These are phyloP conservation scores for Colletotrichum eremochloae DNA, from an alignment of 2,329 filamentous ascomycete genomes.

Conservation along the genomic window DNA sequence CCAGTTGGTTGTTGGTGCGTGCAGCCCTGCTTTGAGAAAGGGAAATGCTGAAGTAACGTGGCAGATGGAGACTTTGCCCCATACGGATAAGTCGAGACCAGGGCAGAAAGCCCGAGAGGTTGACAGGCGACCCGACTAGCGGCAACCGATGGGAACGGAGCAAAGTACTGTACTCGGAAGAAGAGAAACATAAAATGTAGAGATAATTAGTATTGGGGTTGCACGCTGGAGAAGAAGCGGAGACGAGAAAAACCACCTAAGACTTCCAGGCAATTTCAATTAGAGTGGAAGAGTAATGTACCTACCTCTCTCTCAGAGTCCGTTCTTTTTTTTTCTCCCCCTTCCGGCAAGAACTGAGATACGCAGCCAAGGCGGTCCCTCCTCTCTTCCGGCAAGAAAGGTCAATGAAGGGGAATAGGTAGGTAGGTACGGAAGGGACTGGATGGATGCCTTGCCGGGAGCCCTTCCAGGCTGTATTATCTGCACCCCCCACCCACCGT, in stretches of 20 bases:
- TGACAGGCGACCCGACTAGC: slow-evolving; percentile 22
- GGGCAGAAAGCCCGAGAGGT: slow-evolving; percentile 34
- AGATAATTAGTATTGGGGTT: neutral
- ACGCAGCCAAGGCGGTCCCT: no score
- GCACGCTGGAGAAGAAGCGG: neutral
- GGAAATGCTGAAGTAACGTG: slow-evolving; percentile 40
- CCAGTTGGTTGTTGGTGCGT: slow-evolving; percentile 25
- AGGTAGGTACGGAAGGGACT: neutral
- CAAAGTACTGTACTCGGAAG: neutral
- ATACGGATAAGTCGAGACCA: slow-evolving; percentile 31
- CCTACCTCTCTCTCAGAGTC: neutral
- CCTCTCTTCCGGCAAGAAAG: neutral
- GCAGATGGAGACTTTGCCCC: slow-evolving; percentile 40
- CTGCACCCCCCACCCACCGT: neutral
- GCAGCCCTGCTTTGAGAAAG: slow-evolving; percentile 38
- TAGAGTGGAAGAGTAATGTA: neutral
- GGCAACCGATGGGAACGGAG: neutral
- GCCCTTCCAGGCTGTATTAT: neutral
- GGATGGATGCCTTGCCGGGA: slow-evolving; percentile 11
- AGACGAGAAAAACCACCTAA: neutral
- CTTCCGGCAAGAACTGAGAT: neutral
- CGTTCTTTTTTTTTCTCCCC: neutral
- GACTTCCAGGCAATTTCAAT: neutral
- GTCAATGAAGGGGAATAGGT: slow-evolving; percentile 3
- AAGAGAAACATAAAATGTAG: neutral